phyloP scores from a whole-genome alignment of 202 grass and related monocot species.

The Dendrocalamus latiflorus region DNA sequence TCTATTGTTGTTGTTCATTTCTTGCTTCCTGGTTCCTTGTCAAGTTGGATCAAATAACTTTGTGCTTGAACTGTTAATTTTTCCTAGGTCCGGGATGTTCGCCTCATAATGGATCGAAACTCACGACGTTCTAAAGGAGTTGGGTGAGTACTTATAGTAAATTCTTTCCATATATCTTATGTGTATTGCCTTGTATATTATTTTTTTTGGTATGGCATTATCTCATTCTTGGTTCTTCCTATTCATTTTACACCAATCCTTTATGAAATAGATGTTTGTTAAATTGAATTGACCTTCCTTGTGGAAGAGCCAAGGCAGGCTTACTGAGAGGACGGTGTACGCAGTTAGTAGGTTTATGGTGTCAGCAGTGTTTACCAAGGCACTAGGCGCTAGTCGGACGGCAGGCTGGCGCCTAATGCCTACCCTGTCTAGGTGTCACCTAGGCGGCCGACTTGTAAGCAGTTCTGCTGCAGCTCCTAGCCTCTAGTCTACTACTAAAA shows the following conservation, averaged over 20 bases:
- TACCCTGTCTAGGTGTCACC: no score
- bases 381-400: no score
- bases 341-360: background rate
- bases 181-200: background rate
- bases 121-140: no score
- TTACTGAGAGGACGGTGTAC: background rate
- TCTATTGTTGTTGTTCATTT: background rate
- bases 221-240: background rate
- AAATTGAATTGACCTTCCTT: background rate
- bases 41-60: background rate
- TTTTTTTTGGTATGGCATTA: background rate
- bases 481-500: no score
- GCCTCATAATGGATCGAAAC: slow-evolving; percentile 98
- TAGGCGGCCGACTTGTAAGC: no score
- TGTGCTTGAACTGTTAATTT: background rate
- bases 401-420: no score
- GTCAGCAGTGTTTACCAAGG: no score
- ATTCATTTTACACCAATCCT: background rate
- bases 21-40: background rate
- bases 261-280: background rate
- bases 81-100: slow-evolving; percentile 91
- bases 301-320: background rate
- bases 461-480: no score
- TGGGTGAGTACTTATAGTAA: slow-evolving; percentile 53
- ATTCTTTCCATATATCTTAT: background rate